A percentile compares a stretch with the other conserved stretches of the same genome.
Conservation (phyloP, 2,329 filamentous ascomycete genomes). For the Nemania bipapillata region DNA sequence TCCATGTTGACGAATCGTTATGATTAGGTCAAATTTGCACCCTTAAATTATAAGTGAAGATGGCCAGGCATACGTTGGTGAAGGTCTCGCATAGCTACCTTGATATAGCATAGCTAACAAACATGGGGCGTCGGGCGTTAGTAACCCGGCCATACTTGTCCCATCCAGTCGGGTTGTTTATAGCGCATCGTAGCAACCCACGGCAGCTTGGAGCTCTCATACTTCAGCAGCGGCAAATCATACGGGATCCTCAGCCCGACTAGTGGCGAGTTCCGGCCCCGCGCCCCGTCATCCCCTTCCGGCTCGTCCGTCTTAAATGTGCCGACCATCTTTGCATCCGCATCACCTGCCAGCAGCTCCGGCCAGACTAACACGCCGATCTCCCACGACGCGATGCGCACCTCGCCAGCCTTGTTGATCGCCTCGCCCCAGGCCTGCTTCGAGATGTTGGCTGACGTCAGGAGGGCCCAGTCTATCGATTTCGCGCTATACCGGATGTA, state of each 20-base stretch:
- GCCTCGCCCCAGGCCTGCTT: conserved; percentile 88
- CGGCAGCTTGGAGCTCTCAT: conserved; percentile 71
- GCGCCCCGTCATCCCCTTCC: conserved; percentile 31
- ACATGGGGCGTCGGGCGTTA: neutral
- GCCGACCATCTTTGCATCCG: conserved; percentile 69
- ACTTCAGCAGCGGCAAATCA: conserved; percentile 76
- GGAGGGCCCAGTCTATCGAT: conserved; percentile 81
- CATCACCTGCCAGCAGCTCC: conserved; percentile 59
- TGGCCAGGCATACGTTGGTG: neutral
- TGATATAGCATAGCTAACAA: neutral
- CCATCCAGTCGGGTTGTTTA: conserved; percentile 70
- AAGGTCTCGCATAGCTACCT: neutral
- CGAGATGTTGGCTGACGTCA: conserved; percentile 91
- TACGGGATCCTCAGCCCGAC: conserved; percentile 86
- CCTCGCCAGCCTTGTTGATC: conserved; percentile 65
- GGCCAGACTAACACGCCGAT: conserved; percentile 88
- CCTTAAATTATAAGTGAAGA: conserved; percentile 1
- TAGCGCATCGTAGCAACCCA: conserved; percentile 78
- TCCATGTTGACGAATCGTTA: neutral
- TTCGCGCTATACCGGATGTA: conserved; percentile 74
- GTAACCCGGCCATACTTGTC: conserved; percentile 54
- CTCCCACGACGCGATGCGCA: conserved; percentile 83
- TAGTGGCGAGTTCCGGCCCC: conserved; percentile 49
- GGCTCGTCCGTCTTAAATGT: conserved; percentile 73
- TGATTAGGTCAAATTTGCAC: neutral